Percentiles rank a stretch among this genome's conserved stretches.
phyloP scores from a whole-genome alignment of 345 rosid genomes.

The Eucalyptus pauciflora region DNA sequence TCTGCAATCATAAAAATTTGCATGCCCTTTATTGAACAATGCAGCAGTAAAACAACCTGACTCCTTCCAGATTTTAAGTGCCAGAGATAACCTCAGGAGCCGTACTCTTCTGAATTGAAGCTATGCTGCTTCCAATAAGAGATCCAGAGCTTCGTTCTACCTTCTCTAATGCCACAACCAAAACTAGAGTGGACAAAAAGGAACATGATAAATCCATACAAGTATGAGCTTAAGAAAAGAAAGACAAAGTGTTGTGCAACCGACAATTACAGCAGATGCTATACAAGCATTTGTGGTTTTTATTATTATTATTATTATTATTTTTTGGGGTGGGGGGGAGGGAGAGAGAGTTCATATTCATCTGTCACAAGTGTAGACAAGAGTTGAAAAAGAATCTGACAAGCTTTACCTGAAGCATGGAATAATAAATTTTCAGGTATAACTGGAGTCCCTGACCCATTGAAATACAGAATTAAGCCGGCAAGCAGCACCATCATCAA shows the following conservation, averaged over 20 bases:
- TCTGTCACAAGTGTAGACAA: not conserved
- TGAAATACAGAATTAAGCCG: not conserved
- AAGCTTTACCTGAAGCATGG: not conserved
- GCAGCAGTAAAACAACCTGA: not conserved
- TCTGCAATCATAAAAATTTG: slow-evolving; percentile 33
- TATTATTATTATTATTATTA: too few relatives aligned
- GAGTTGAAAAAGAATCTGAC: not conserved
- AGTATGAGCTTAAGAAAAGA: not conserved
- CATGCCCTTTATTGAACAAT: not conserved
- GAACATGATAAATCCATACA: not conserved
- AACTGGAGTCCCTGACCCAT: not conserved
- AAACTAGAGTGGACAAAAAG: slow-evolving; percentile 28
- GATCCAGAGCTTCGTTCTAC: slow-evolving; percentile 85
- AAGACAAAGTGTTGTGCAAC: not conserved
- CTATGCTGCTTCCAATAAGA: slow-evolving; percentile 83
- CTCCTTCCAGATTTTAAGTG: not conserved
- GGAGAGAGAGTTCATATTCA: not conserved
- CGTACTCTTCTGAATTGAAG: slow-evolving; percentile 86
- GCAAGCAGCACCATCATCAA: not conserved
- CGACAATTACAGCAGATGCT: not conserved
- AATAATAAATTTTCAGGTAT: not conserved
- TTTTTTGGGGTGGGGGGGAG: not conserved
- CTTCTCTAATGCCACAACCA: slow-evolving; percentile 85
- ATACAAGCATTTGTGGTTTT: not conserved
- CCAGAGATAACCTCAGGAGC: slow-evolving; percentile 75